Evolutionary conservation across 495 filamentous ascomycete genomes (phyloP).

Genomic region (Pyronema domesticum): DNA sequence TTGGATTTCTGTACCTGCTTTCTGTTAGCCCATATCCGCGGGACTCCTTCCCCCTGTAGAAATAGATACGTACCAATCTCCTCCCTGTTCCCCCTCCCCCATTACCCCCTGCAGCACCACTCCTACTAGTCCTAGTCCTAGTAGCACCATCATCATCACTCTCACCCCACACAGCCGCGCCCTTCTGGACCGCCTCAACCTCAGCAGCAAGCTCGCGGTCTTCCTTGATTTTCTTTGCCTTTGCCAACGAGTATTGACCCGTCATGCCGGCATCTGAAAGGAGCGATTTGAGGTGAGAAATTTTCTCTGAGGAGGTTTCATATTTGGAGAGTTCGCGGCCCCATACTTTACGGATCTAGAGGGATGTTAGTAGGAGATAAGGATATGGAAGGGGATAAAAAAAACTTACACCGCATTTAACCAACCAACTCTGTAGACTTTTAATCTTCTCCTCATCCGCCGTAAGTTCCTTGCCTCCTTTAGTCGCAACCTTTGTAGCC

Average conservation of each 20-base stretch:
- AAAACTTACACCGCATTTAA: slow-evolving; percentile 54
- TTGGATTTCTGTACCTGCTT: background rate
- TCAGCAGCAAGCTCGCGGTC: slow-evolving; percentile 64
- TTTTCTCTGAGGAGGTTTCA: slow-evolving; percentile 60
- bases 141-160: slow-evolving; percentile 1
- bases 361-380: background rate
- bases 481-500: slow-evolving; percentile 6
- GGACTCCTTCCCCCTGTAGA: too few relatives aligned
- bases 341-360: slow-evolving; percentile 75
- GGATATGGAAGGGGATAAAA: background rate
- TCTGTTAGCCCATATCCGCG: background rate
- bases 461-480: slow-evolving; percentile 13
- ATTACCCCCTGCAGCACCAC: background rate
- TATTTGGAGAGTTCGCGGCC: slow-evolving; percentile 57
- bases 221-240: slow-evolving; percentile 71
- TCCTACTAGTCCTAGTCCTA: background rate
- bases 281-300: slow-evolving; percentile 59
- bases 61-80: too few relatives aligned
- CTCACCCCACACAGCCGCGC: slow-evolving; percentile 56
- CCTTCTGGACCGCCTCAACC: slow-evolving; percentile 62
- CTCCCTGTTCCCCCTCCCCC: too few relatives aligned
- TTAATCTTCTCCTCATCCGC: slow-evolving; percentile 71
- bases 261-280: slow-evolving; percentile 69
- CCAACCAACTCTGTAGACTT: slow-evolving; percentile 66
- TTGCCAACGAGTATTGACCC: slow-evolving; percentile 67